These are phyloP conservation scores for Epichloe brachyelytri DNA, from an alignment of 2,329 filamentous ascomycete genomes.

Conservation along the genomic window DNA sequence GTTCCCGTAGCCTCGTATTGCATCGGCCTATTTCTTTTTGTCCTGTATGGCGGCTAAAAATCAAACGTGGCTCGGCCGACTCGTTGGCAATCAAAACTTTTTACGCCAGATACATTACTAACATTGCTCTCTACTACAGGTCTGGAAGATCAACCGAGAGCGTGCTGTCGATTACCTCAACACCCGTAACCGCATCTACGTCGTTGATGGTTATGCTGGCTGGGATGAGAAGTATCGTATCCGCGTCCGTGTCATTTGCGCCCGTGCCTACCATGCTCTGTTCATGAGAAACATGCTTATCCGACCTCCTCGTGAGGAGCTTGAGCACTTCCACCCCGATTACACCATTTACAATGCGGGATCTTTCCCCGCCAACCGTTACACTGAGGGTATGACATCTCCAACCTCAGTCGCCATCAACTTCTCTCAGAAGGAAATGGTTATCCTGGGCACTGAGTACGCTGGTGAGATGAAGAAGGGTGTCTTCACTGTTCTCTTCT, in stretches of 20 bases:
- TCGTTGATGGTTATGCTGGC: constrained; percentile 91
- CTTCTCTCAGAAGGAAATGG: constrained; percentile 99
- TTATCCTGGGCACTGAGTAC: constrained; percentile 97
- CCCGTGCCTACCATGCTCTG: constrained; percentile 95
- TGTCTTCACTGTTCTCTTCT: constrained; percentile 97
- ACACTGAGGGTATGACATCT: constrained; percentile 96
- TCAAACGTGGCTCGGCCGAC: background rate
- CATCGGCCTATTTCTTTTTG: background rate
- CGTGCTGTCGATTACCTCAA: constrained; percentile 98
- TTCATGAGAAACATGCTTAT: constrained; percentile 99
- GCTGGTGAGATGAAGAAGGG: constrained; percentile 80
- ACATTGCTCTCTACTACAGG: constrained; percentile 38
- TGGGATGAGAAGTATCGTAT: constrained; percentile 99
- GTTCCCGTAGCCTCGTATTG: background rate
- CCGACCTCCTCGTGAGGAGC: constrained; percentile 77
- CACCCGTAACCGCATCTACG: constrained; percentile 97
- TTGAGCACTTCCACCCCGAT: constrained; percentile 96
- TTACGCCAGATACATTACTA: background rate
- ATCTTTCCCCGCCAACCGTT: constrained; percentile 96
- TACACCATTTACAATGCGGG: constrained; percentile 99
- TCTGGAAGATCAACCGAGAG: constrained; percentile 99
- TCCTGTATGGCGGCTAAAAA: too few species aligned
- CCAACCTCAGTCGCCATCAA: constrained; percentile 97
- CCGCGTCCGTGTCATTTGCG: constrained; percentile 93
- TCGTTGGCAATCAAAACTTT: background rate